phyloP scores from a whole-genome alignment of 352 stramenopile species.

The Phytophthora tubulina region DNA sequence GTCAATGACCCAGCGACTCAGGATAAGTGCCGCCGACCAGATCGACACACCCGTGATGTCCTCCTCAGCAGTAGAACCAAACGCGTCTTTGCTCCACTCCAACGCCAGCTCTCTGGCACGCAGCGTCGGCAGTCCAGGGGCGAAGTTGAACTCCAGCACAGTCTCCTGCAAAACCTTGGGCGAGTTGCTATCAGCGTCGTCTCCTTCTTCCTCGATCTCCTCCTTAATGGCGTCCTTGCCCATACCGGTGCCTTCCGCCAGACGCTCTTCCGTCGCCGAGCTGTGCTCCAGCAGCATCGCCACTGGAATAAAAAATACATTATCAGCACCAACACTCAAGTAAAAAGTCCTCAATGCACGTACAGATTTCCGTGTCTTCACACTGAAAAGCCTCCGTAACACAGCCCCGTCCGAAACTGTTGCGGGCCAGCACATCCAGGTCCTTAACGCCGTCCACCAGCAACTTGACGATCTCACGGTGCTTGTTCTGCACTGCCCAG shows the following conservation, averaged over 20 bases:
- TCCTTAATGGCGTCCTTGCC: slow-evolving; percentile 74
- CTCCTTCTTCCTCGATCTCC: slow-evolving; percentile 70
- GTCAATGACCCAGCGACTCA: slow-evolving; percentile 88
- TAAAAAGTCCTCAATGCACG: slow-evolving; percentile 20
- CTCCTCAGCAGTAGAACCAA: slow-evolving; percentile 81
- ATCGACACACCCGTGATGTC: slow-evolving; percentile 91
- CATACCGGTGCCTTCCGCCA: slow-evolving; percentile 79
- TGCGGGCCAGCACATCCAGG: slow-evolving; percentile 86
- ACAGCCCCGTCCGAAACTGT: slow-evolving; percentile 82
- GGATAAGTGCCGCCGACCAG: slow-evolving; percentile 88
- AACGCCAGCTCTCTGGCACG: slow-evolving; percentile 83
- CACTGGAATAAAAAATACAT: slow-evolving; percentile 48
- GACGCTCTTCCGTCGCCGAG: slow-evolving; percentile 80
- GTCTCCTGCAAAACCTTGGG: slow-evolving; percentile 87
- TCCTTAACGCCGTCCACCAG: slow-evolving; percentile 71
- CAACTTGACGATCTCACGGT: slow-evolving; percentile 81
- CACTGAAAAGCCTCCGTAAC: slow-evolving; percentile 87
- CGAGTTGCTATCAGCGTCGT: slow-evolving; percentile 49
- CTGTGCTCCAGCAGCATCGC: slow-evolving; percentile 77
- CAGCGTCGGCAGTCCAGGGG: slow-evolving; percentile 58
- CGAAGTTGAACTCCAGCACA: slow-evolving; percentile 84
- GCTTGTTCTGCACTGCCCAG: slow-evolving; percentile 90
- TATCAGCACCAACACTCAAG: background rate
- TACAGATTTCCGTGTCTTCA: slow-evolving; percentile 88
- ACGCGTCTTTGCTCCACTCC: slow-evolving; percentile 87